Base-by-base conservation (phyloP, 192 early-diverging fungal genomes). In the Lobulomyces angularis region DNA sequence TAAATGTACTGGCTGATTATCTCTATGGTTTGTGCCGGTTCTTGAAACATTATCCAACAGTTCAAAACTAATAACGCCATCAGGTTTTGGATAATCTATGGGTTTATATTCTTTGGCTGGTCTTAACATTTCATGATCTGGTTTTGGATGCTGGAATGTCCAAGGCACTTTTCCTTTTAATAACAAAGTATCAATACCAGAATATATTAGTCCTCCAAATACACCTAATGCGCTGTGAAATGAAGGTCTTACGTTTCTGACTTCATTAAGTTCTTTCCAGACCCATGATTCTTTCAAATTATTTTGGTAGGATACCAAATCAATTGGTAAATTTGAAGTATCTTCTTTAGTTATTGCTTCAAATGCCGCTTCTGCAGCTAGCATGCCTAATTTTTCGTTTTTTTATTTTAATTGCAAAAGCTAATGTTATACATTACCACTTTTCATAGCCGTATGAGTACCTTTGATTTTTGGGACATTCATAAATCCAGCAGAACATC, bases 391-490 rank as follows among this genome's bases (percentile, higher is more conserved):
- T n/a, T n/a, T n/a, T n/a, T n/a, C n/a, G n/a, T n/a, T n/a, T n/a
- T n/a, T n/a, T n/a, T 32, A 12, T n/a, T 32, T n/a, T 12, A 12
- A 32, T 12, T 32, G 31, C 12, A 12, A n/a, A 12, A 32, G 12
- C 31, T 12, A 12, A 32, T 5, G 37, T 33, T 6, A 14, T 12
- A 11, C 32, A 39, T 24, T 51, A 24, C 91, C 91, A 17, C 84
- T 89, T 64, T 90, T 90, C 90, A 98, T 95, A 32, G 94, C 88
- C n/a, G 84, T 98, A 65, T 98, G 94, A 0, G 91, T 98, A 27
- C 94, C 94, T 65, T 98, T 98, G 54, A 98, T 96, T 65, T 98
- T 98, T 41, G 89, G 84, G 42, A 98, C 73, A 54, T 98, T 98
- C 46, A 98, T 45, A 62, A 95, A 91, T 1, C 94, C 91, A 32